Base-by-base conservation (phyloP, 176 grass and related monocot species). In the Rhynchospora breviuscula region DNA sequence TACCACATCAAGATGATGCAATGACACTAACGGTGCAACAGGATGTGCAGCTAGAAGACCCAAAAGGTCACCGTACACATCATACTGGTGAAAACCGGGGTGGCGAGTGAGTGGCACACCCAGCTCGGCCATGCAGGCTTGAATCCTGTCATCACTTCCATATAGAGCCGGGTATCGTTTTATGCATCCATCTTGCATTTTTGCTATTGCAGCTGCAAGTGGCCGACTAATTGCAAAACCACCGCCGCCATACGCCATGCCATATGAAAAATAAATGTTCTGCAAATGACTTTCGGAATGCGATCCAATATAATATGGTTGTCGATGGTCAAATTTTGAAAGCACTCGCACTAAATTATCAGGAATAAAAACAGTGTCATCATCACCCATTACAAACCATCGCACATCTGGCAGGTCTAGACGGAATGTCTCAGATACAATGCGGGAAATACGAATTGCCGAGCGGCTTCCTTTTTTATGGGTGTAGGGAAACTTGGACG, bases 351-450 rank as follows among this genome's bases (percentile, higher is more conserved):
- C 95, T 84, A 98, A 90, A 90, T 98, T 98, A 85, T 95, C 96
- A 22, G 96, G 86, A 15, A 98, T 58, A 84, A 95, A 98, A 78
- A 98, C 93, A 58, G 96, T 98, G 86, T 98, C 95, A 81, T 98
- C 95, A 78, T 98, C 95, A 79, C 95, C 96, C 96, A 98, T 95
- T 6, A 98, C 96, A 79, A 93, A 93, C 96, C 96, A 98, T 33
- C 91, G 92, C 0, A 95, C 91, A 4, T 90, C 82, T 0, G 87
- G 68, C 45, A 99, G 87, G 1, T 86, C 80, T 1, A 95, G 89
- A 14, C 92, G 92, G 83, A 79, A 99, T 14, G 89, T 95, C 88
- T 99, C 96, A 0, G 96, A 93, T 3, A 99, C 93, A 47, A 99
- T 92, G 72, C 93, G 93, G 1, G 96, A 95, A 18, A 99, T 99